Conservation (phyloP, 495 filamentous ascomycete genomes). For the Penicillium nucicola region DNA sequence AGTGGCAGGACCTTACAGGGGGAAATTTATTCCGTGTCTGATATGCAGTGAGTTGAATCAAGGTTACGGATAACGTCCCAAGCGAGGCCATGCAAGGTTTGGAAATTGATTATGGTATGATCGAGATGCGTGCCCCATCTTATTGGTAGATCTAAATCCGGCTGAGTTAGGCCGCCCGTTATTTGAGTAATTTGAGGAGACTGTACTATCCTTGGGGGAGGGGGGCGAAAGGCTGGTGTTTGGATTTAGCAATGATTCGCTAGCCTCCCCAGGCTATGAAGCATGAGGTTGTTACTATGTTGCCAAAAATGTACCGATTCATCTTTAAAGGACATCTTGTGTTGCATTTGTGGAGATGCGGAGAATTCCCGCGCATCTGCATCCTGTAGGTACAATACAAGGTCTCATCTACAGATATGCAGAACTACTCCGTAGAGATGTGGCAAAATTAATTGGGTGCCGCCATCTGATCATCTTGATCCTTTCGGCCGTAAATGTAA, state of each 20-base stretch:
- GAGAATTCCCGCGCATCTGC: constrained; percentile 18
- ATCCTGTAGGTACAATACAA: constrained; percentile 3
- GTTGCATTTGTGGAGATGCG: constrained; percentile 21
- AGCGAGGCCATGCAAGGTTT: constrained; percentile 2
- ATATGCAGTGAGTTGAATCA: constrained; percentile 6
- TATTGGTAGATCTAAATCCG: constrained; percentile 1
- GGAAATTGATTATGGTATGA: neutral
- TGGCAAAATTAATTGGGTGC: constrained; percentile 11
- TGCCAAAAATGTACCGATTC: too few species aligned
- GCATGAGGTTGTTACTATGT: too few species aligned
- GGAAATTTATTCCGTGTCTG: constrained; percentile 13
- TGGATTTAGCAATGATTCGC: too few species aligned
- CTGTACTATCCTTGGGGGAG: too few species aligned
- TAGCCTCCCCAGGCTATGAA: too few species aligned
- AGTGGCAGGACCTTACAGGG: constrained; percentile 24
- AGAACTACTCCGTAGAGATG: neutral
- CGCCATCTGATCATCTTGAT: neutral
- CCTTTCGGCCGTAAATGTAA: constrained; percentile 14
- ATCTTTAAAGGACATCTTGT: neutral
- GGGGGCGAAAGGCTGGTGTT: too few species aligned
- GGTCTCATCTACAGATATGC: neutral
- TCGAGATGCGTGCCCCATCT: neutral
- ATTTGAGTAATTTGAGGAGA: neutral
- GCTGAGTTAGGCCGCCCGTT: neutral
- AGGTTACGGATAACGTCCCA: neutral